Base-by-base conservation (phyloP, 148 eudicot genomes). In the Limonium bicolor region DNA sequence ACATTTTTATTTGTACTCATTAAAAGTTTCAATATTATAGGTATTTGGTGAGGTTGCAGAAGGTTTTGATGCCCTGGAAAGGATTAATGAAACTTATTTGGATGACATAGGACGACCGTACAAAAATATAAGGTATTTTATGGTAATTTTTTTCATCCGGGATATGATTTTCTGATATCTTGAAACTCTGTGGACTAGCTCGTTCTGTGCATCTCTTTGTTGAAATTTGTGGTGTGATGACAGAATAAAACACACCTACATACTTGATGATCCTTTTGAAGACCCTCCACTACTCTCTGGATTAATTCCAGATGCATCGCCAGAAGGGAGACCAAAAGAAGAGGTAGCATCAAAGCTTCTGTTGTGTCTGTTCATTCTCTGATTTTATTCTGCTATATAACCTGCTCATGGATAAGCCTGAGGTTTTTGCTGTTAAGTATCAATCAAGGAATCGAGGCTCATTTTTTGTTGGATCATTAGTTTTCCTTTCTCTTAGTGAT, bases 11-110 rank as follows among this genome's bases (percentile, higher is more conserved):
- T n/a, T n/a, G n/a, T n/a, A n/a, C n/a, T n/a, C n/a, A n/a, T n/a
- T n/a, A n/a, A n/a, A n/a, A n/a, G n/a, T n/a, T n/a, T n/a, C n/a
- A n/a, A n/a, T 28, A 37, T 48, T 21, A 8, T 59, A 88, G 97
- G 84, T 88, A 10, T 90, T 90, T 51, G 99, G 95, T 40, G 95
- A 84, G 77, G 73, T 84, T 36, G 95, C 93, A 17, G 99, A 84
- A 64, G 99, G 99, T 13, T 68, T 54, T 34, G 95, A 90, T 14
- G 76, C 99, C 8, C 61, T 90, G 14, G 57, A 34, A 39, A 72
- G 95, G 65, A 66, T 90, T 36, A 90, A 90, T 59, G 99, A 90
- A 68, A 82, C 99, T 46, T 84, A 84, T 65, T 81, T 78, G 40
- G 99, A 90, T 61, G 88, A 77, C 21, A 80, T 70, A 36, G 67